A percentile compares a stretch with the other conserved stretches of the same genome.
Conservation (phyloP, 2,329 filamentous ascomycete species). For the Exophiala bonariae region DNA sequence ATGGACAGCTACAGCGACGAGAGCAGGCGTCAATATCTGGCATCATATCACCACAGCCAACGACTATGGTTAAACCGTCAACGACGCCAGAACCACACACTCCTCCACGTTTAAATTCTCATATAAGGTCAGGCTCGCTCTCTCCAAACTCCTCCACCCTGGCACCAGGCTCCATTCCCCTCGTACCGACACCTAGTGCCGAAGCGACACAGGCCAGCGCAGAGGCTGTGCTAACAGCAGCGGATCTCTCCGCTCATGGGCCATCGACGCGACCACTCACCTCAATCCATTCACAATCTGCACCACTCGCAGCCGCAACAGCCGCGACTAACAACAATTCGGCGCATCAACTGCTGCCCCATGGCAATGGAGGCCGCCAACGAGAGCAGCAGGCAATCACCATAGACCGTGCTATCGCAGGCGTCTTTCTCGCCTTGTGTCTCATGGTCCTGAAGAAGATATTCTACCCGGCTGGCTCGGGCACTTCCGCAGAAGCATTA, state of each 20-base stretch:
- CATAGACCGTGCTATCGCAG: conserved; percentile 79
- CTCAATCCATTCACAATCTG: conserved; percentile 22
- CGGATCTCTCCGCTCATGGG: conserved; percentile 13
- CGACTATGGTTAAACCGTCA: not conserved
- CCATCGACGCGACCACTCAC: conserved; percentile 15
- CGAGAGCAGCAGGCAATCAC: conserved; percentile 49
- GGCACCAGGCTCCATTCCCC: conserved; percentile 47
- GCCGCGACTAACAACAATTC: conserved; percentile 5
- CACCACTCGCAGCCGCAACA: conserved; percentile 15
- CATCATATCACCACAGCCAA: not conserved
- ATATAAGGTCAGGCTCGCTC: not conserved
- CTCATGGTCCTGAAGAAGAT: conserved; percentile 64
- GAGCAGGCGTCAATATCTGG: not conserved
- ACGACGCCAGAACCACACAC: not conserved
- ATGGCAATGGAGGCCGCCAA: conserved; percentile 6
- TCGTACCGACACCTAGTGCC: conserved; percentile 20
- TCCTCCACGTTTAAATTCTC: not conserved
- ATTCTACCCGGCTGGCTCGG: conserved; percentile 26
- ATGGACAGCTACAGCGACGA: not conserved
- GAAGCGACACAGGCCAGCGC: conserved; percentile 21
- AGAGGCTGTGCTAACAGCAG: conserved; percentile 18
- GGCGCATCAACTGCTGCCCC: conserved; percentile 1
- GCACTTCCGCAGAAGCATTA: conserved; percentile 7
- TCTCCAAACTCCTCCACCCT: not conserved
- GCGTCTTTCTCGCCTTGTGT: conserved; percentile 67